A percentile compares a stretch with the other conserved stretches of the same genome.
Evolutionary conservation across 2,329 filamentous ascomycete genomes (phyloP).

Genomic region (Neonectria ditissima): DNA sequence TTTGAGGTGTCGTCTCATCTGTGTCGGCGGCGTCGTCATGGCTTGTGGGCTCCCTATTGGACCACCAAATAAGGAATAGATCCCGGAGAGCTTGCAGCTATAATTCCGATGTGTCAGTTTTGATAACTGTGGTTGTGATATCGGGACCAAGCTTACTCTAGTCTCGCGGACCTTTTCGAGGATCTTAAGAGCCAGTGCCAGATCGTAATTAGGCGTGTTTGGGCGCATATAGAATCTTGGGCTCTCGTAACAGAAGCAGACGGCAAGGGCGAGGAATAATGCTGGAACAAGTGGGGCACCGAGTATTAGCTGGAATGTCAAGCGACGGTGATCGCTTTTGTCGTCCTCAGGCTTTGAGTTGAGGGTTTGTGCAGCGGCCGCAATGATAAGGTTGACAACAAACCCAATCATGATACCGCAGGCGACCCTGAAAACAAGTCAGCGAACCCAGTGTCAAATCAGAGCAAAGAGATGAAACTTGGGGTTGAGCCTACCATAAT

Average conservation of each 20-base stretch:
- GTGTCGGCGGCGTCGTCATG: background rate
- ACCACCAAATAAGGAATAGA: slow-evolving; percentile 50
- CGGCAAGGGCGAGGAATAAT: slow-evolving; percentile 47
- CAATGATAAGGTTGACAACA: slow-evolving; percentile 36
- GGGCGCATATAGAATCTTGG: slow-evolving; percentile 55
- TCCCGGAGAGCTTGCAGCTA: slow-evolving; percentile 54
- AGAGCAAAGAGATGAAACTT: no score
- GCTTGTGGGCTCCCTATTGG: background rate
- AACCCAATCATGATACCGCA: slow-evolving; percentile 44
- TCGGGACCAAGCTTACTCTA: slow-evolving; percentile 5
- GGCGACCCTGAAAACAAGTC: slow-evolving; percentile 33
- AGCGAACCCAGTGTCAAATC: no score
- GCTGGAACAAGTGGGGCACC: slow-evolving; percentile 52
- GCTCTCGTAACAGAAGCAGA: slow-evolving; percentile 55
- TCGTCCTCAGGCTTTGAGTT: background rate
- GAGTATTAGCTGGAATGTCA: slow-evolving; percentile 48
- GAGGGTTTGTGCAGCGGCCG: slow-evolving; percentile 16
- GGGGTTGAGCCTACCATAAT: slow-evolving; percentile 53
- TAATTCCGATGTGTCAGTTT: background rate
- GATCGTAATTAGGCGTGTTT: slow-evolving; percentile 48
- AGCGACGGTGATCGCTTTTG: background rate
- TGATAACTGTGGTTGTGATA: no score
- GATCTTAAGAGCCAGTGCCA: slow-evolving; percentile 49
- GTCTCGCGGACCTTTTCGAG: slow-evolving; percentile 50
- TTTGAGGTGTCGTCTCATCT: background rate